Base-by-base conservation (phyloP, 129 eudicot genomes). In the Helianthus annuus region DNA sequence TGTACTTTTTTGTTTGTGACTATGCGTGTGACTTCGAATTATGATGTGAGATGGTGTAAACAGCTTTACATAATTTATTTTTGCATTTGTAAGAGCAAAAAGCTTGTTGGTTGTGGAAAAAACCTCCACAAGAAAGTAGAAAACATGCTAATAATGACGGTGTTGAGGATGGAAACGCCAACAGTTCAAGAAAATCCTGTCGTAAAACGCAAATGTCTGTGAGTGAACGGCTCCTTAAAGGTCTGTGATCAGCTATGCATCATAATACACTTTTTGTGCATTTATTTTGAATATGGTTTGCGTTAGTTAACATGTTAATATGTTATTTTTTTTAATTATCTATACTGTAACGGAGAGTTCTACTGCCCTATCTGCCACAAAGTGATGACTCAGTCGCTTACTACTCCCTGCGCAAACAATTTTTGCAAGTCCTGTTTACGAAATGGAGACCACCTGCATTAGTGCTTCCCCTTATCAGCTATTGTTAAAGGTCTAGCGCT, bases 61-160 rank as follows among this genome's bases (percentile, higher is more conserved):
- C 36, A 68, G 16, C 32, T 27, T 67, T 12, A 12, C 19, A 6
- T 71, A 22, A 55, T 19, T 42, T 58, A 11, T 51, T 45, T 16
- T 61, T 39, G 19, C 34, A 3, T 42, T 42, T 73, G 76, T 78
- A 90, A 91, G 87, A 74, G 51, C 83, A 70, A 39, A 75, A 77
- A 48, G 64, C 68, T 59, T 57, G 87, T 68, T 90, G 94, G 97
- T 39, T 76, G 72, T 90, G 97, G 97, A 83, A 78, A 66, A 63
- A 77, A 56, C 84, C 89, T 10, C 80, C 91, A 63, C 97, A 94
- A 10, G 76, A 56, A 71, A 90, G 97, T 73, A 86, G 83, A 79
- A 84, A 74, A 65, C 85, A 75, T 19, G 81, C 63, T 17, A 76
- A 77, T 9, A 45, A 42, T 17, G 73, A 36, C 70, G 68, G 78